phyloP scores from a whole-genome alignment of 345 rosid species.

The Camelina laxa region DNA sequence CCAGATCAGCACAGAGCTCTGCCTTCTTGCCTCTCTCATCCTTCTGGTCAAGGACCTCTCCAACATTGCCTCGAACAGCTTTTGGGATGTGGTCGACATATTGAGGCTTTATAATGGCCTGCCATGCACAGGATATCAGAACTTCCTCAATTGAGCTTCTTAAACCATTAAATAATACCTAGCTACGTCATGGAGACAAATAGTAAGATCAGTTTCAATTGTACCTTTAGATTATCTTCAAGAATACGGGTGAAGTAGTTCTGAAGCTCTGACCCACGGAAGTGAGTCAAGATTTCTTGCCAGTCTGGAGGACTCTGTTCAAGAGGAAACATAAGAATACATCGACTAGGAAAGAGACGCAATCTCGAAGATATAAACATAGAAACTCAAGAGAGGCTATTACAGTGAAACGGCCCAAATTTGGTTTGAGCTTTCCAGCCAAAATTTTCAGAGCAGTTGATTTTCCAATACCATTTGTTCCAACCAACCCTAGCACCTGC shows the following conservation, averaged over 20 bases:
- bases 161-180: slow-evolving; percentile 6
- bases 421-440: slow-evolving; percentile 97
- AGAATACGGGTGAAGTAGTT: slow-evolving; percentile 94
- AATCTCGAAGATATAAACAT: slow-evolving; percentile 19
- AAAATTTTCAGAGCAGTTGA: slow-evolving; percentile 95
- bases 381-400: slow-evolving; percentile 24
- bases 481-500: slow-evolving; percentile 98
- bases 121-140: slow-evolving; percentile 28
- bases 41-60: slow-evolving; percentile 91
- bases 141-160: not conserved
- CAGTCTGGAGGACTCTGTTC: slow-evolving; percentile 97
- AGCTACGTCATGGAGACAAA: slow-evolving; percentile 14
- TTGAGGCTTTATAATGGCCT: slow-evolving; percentile 99
- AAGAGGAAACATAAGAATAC: slow-evolving; percentile 12
- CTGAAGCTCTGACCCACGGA: slow-evolving; percentile 96
- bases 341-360: slow-evolving; percentile 1
- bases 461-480: slow-evolving; percentile 98
- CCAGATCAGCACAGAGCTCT: slow-evolving; percentile 78
- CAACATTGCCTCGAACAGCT: slow-evolving; percentile 94
- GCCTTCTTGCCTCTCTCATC: slow-evolving; percentile 82
- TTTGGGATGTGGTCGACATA: slow-evolving; percentile 97
- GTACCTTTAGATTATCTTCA: slow-evolving; percentile 94
- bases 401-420: slow-evolving; percentile 93
- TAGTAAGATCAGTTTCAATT: not conserved
- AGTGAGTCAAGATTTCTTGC: slow-evolving; percentile 97